These are phyloP conservation scores for Davidsoniella neocaledoniae DNA, from an alignment of 2,329 filamentous ascomycete genomes.

Conservation along the genomic window DNA sequence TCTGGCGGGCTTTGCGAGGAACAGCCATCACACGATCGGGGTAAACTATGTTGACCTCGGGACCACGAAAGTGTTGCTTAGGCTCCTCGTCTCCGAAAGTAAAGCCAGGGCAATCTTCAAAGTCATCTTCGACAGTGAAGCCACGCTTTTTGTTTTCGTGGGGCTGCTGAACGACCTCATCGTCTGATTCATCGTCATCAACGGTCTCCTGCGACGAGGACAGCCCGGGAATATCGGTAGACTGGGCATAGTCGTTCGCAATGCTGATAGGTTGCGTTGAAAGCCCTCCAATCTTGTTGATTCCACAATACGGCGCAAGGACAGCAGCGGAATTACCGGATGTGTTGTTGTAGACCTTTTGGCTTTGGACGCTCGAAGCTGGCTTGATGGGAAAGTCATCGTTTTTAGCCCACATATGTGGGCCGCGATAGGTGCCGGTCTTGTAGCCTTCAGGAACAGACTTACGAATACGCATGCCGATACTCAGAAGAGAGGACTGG, in stretches of 20 bases:
- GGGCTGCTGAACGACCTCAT: constrained; percentile 14
- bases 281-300: constrained; percentile 58
- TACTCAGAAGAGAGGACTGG: constrained; percentile 70
- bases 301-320: constrained; percentile 63
- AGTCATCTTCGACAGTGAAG: constrained; percentile 28
- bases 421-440: constrained; percentile 26
- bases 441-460: constrained; percentile 90
- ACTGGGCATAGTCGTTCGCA: constrained; percentile 15
- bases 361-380: neutral
- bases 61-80: constrained; percentile 20
- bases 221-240: constrained; percentile 26
- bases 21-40: constrained; percentile 31
- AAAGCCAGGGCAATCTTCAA: constrained; percentile 7
- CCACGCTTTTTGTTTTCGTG: constrained; percentile 27
- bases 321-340: constrained; percentile 39
- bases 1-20: constrained; percentile 19
- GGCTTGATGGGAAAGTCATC: constrained; percentile 25
- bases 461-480: constrained; percentile 91
- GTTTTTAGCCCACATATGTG: constrained; percentile 16
- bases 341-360: neutral
- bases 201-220: constrained; percentile 40
- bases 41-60: constrained; percentile 22
- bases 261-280: constrained; percentile 36
- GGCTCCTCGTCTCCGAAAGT: neutral
- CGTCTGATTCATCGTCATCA: constrained; percentile 18